Evolutionary conservation across 2,329 filamentous ascomycete genomes (phyloP), one percentile per base, ranked within the genome.

Genomic region (Penicillium sp.): DNA sequence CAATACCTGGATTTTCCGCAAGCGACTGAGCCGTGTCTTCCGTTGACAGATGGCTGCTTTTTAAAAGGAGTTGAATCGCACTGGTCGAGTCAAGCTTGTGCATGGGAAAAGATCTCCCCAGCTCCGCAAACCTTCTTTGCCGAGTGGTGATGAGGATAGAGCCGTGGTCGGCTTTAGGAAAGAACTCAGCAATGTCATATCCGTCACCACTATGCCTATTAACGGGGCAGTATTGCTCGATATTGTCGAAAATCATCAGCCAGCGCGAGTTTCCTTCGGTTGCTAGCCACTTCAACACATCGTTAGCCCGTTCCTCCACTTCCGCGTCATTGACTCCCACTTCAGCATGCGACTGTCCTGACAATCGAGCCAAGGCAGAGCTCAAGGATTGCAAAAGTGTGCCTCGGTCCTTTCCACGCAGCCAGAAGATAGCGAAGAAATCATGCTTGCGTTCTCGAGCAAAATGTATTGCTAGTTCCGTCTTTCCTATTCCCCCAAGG

Each of bases 71-170:
- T 33, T 41, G 33, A 5, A 47, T 52, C 6, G 50, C 4, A 39
- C 52, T 27, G 38, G 42, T 9, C 4, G 36, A 28, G 11, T 58
- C 29, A n/a, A 75, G 56, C 43, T 65, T 72, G 8, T 48, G 43
- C 2, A 74, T 38, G 3, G 39, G 53, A 45, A 74, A 67, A 2
- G 39, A 43, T 32, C 59, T 49, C 5, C 69, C 69, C 3, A 71
- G 43, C 9, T 64, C 59, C 9, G 68, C 60, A 11, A 64, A 24
- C n/a, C 60, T 60, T 40, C 59, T 44, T 2, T 59, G 62, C 12
- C 69, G 59, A 5, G 69, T 72, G 4, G 70, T 75, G 24, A 75
- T 62, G 13, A 76, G 57, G 40, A 76, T 64, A 2, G 67, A 66
- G 12, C 72, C 73, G 47, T 74, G 68, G 39, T 72, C 51, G 2